Base-by-base conservation (phyloP, 2,329 filamentous ascomycete genomes). In the Colletotrichum truncatum region DNA sequence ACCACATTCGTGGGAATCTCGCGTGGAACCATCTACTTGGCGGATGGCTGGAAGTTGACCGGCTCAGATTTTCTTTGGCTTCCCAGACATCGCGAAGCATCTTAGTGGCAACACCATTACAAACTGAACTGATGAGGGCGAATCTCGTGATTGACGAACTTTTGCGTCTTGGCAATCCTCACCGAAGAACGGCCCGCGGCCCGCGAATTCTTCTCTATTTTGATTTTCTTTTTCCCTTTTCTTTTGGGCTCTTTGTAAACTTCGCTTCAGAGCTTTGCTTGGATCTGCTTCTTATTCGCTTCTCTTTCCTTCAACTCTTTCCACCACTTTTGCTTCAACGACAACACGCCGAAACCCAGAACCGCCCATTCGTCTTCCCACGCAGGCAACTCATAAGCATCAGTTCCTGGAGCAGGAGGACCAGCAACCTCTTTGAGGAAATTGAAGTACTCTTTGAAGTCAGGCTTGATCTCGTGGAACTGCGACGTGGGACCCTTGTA, bases 311-410 rank as follows among this genome's bases (percentile, higher is more conserved):
- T 71, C 54, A 70, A 68, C 54, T 71, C 63, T 53, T 72, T 70
- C 61, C 74, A 76, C 9, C 72, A 69, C 54, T 68, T 66, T 18
- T 76, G 70, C 70, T 77, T 77, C 28, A 71, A 53, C 2, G 55
- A 65, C 7, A 73, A 59, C 70, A 77, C 76, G 0, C 71, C 72
- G 36, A 68, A 69, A 71, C 74, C 76, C 10, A 73, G 26, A 12
- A 74, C 69, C 3, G 74, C 63, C 81, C 79, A 83, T 32, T 74
- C 74, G 30, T 74, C 73, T 14, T 83, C 75, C 58, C 82, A 84
- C 4, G 72, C 73, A 3, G 81, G 81, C 25, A 84, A 67, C 26
- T 69, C 70, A 9, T 81, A 75, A 0, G 79, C 81, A 0, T 74
- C 75, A 2, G 74, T 74, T 0, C 75, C 78, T 9, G 73, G 69